Conservation (phyloP, 2,329 filamentous ascomycete species). For the Westerdykella aurantiaca region DNA sequence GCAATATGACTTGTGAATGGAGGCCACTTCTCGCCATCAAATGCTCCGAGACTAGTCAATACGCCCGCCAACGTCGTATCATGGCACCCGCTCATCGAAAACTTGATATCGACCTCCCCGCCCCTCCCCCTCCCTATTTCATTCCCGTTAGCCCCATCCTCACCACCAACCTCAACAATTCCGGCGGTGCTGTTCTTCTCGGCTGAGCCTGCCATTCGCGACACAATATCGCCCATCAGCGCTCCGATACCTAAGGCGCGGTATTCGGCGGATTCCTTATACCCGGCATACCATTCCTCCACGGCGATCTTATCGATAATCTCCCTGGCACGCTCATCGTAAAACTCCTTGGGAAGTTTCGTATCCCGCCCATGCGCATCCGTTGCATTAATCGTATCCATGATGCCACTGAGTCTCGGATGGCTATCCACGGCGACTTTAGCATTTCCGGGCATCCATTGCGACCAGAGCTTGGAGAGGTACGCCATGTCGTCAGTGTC, state of each 20-base stretch:
- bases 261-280: constrained; percentile 78
- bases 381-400: constrained; percentile 90
- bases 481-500: constrained; percentile 74
- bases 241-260: constrained; percentile 81
- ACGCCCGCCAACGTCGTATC: constrained; percentile 85
- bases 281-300: constrained; percentile 92
- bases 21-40: constrained; percentile 70
- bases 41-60: constrained; percentile 72
- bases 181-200: constrained; percentile 34
- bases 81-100: constrained; percentile 81
- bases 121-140: constrained; percentile 41
- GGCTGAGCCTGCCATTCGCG: constrained; percentile 40
- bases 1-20: constrained; percentile 91
- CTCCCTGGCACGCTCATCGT: constrained; percentile 64
- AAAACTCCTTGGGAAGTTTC: constrained; percentile 76
- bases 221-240: constrained; percentile 74
- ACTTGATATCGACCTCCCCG: constrained; percentile 55
- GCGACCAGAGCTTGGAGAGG: constrained; percentile 68
- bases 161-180: constrained; percentile 37
- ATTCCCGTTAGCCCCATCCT: constrained; percentile 30
- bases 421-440: constrained; percentile 76
- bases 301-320: constrained; percentile 69
- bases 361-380: constrained; percentile 77
- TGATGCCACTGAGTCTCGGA: constrained; percentile 79
- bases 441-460: constrained; percentile 71